These are phyloP conservation scores for Hypoxylon sp. DNA, from an alignment of 2,329 filamentous ascomycete genomes.

Conservation along the genomic window DNA sequence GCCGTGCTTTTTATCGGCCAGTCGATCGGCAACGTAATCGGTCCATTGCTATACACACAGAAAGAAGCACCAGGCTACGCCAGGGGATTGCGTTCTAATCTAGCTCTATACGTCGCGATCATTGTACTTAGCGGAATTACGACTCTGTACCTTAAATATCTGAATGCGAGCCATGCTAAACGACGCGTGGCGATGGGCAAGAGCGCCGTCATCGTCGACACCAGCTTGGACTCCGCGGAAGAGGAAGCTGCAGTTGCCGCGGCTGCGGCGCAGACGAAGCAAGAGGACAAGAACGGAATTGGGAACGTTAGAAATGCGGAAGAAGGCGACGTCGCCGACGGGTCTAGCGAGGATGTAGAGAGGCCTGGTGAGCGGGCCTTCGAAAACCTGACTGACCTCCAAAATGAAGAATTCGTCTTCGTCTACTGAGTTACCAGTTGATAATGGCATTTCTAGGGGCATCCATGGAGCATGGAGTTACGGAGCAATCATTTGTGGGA, in stretches of 20 bases:
- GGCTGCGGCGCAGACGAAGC: slow-evolving; percentile 54
- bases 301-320: slow-evolving; percentile 47
- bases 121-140: slow-evolving; percentile 62
- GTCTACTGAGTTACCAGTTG: slow-evolving; percentile 59
- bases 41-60: slow-evolving; percentile 74
- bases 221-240: slow-evolving; percentile 68
- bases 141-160: slow-evolving; percentile 46
- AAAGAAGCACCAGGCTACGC: slow-evolving; percentile 70
- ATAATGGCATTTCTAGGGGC: no score
- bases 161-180: slow-evolving; percentile 42
- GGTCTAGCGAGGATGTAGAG: slow-evolving; percentile 18
- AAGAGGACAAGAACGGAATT: slow-evolving; percentile 26
- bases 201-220: slow-evolving; percentile 69
- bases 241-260: slow-evolving; percentile 55
- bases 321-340: slow-evolving; percentile 45
- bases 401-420: slow-evolving; percentile 76
- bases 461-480: background rate
- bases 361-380: slow-evolving; percentile 64
- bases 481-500: background rate
- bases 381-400: slow-evolving; percentile 71
- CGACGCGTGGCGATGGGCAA: slow-evolving; percentile 71
- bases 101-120: slow-evolving; percentile 73
- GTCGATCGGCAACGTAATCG: slow-evolving; percentile 76
- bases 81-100: slow-evolving; percentile 71
- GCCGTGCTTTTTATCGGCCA: slow-evolving; percentile 76